phyloP scores from a whole-genome alignment of 108 stramenopile species.

The Mayamaea pseudoterrestris region DNA sequence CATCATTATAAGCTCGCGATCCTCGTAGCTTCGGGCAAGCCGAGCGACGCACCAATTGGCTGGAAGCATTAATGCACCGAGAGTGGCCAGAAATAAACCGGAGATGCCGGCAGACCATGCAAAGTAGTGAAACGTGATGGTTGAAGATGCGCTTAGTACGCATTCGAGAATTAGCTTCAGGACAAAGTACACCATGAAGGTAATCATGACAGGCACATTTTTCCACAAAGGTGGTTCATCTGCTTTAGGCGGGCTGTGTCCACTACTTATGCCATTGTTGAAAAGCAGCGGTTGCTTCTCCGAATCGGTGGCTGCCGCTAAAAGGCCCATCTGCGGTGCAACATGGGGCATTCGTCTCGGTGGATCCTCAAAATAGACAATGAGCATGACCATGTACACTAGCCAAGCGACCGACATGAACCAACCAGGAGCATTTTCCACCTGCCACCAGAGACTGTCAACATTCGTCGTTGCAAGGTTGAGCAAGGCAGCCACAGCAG shows the following conservation, averaged over 20 bases:
- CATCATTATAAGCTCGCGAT: conserved; percentile 28
- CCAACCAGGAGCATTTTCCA: conserved; percentile 68
- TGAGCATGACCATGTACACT: conserved; percentile 28
- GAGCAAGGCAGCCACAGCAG: conserved; percentile 58
- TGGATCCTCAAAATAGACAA: conserved; percentile 71
- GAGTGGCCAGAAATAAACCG: conserved; percentile 24
- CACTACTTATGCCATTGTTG: conserved; percentile 7
- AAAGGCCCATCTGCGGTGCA: neutral
- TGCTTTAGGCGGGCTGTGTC: too few relatives aligned
- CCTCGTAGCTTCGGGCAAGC: conserved; percentile 18
- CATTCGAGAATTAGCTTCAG: conserved; percentile 24
- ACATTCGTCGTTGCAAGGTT: conserved; percentile 1
- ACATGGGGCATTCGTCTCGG: neutral
- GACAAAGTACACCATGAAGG: conserved; percentile 25
- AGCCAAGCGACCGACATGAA: conserved; percentile 68
- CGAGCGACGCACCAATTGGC: conserved; percentile 32
- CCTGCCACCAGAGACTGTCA: conserved; percentile 9
- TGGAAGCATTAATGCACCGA: conserved; percentile 30
- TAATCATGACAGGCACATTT: conserved; percentile 23
- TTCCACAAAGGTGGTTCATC: conserved; percentile 10
- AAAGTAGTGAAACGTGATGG: conserved; percentile 30
- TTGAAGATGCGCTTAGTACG: conserved; percentile 20
- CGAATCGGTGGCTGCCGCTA: neutral
- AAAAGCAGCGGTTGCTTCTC: conserved; percentile 2
- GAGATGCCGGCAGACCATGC: conserved; percentile 14